A percentile compares a stretch with the other conserved stretches of the same genome.
Conservation (phyloP, 257 asterid genomes). For the Craterostigma plantagineum region DNA sequence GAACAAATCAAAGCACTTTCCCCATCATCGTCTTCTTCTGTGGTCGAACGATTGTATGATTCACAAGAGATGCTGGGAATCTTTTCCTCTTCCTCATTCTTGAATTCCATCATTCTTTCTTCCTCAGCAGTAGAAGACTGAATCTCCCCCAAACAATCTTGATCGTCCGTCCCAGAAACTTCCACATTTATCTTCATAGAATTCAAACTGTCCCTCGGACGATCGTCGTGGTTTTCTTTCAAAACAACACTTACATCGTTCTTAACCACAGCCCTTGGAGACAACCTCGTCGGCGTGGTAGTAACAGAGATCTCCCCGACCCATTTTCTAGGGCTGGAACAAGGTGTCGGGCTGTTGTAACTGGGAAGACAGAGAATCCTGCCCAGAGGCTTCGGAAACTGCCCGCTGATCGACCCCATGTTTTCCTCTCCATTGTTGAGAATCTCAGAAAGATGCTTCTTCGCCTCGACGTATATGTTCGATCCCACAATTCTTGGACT, state of each 20-base stretch:
- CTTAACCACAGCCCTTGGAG: conserved; percentile 21
- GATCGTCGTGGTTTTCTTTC: conserved; percentile 29
- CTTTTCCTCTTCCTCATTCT: conserved; percentile 27
- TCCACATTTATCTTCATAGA: conserved; percentile 21
- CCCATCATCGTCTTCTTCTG: conserved; percentile 18
- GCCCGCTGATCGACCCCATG: conserved; percentile 19
- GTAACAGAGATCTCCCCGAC: conserved; percentile 27
- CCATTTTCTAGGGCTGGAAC: conserved; percentile 41
- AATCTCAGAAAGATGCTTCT: conserved; percentile 81
- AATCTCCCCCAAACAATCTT: too few relatives aligned
- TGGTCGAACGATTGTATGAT: conserved; percentile 13
- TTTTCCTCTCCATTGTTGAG: conserved; percentile 30
- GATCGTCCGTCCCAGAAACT: conserved; percentile 3
- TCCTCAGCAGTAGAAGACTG: too few relatives aligned
- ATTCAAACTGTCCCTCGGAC: background rate
- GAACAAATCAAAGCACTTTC: conserved; percentile 13
- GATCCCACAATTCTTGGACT: conserved; percentile 20
- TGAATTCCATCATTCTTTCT: too few relatives aligned
- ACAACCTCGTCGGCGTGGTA: conserved; percentile 19
- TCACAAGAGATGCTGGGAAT: conserved; percentile 9
- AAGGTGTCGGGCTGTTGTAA: conserved; percentile 28
- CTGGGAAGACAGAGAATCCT: conserved; percentile 63
- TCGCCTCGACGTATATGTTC: conserved; percentile 67
- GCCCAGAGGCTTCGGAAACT: conserved; percentile 50
- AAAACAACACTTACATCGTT: conserved; percentile 13